Evolutionary conservation across 148 eudicot species (phyloP).

Genomic region (Persicaria tinctoria): DNA sequence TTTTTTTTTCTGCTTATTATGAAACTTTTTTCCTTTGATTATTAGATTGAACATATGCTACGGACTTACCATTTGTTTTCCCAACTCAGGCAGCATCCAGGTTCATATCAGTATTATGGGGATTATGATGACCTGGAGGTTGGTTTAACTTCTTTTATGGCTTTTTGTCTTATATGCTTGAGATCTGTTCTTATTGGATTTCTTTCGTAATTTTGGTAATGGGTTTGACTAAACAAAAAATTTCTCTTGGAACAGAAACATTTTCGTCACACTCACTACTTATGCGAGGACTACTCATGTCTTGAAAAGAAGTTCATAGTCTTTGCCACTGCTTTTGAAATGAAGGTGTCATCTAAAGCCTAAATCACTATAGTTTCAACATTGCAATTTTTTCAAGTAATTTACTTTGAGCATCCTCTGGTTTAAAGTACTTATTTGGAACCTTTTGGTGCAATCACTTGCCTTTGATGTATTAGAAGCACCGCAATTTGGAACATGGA

Average conservation of each 20-base stretch:
- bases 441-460: background rate
- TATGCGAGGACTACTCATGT: conserved; percentile 79
- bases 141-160: conserved; percentile 4
- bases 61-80: conserved; percentile 9
- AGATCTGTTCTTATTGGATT: background rate
- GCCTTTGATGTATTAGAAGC: conserved; percentile 39
- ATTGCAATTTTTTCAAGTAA: background rate
- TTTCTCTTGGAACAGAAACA: conserved; percentile 42
- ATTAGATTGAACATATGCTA: background rate
- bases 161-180: background rate
- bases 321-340: conserved; percentile 59
- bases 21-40: conserved; percentile 15
- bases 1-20: conserved; percentile 5
- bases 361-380: background rate
- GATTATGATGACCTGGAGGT: conserved; percentile 96
- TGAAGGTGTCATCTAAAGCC: conserved; percentile 44
- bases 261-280: conserved; percentile 63
- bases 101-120: conserved; percentile 60
- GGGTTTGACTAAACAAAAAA: conserved; percentile 6
- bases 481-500: conserved; percentile 76
- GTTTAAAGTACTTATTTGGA: background rate
- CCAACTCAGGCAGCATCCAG: conserved; percentile 63
- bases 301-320: conserved; percentile 76
- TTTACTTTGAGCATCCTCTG: background rate
- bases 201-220: background rate